Evolutionary conservation across 176 grass and related monocot species (phyloP), one percentile per base, ranked within the genome.

Genomic region (Melocanna baccifera): DNA sequence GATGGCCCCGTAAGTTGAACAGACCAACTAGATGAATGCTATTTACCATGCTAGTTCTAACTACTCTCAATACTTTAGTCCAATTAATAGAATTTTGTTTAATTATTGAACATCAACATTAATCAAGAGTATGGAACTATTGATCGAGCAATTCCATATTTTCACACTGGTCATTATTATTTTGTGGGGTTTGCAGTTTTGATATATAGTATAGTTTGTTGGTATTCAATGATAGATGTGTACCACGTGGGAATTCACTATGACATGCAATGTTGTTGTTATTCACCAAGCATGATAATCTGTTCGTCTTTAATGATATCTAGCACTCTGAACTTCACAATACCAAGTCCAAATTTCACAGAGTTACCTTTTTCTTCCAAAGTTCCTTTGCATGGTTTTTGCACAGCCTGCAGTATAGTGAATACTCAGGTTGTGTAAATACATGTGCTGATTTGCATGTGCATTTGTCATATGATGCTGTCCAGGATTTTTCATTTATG

Each of bases 1-100:
- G 90, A 91, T 91, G 85, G 90, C 90, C 62, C 90, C 90, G 90
- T 91, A 91, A 83, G 90, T 88, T 63, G 28, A 62, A 73, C 18
- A 64, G 62, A 64, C 13, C 18, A 36, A 41, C 32, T 20, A 22
- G 22, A 29, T 26, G 29, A 41, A 67, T 76, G 14, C 30, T 84
- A n/a, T 67, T 84, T 67, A 18, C 47, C 12, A 19, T 67, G 14
- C 15, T 52, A 75, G 58, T 28, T 65, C 12, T 76, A 74, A 48
- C 9, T 53, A 16, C n/a, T 20, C 15, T 20, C 22, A 28, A 53
- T 75, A 19, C 55, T 75, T 74, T 53, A 19, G 41, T 65, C 13
- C 26, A 43, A 1, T 66, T 67, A 55, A 67, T 34, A 25, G 22
- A 65, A 40, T 51, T 75, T 30, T 52, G 13, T 48, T 73, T 51